Conservation (phyloP, 2,329 filamentous ascomycete species). For the Neofusicoccum parvum region DNA sequence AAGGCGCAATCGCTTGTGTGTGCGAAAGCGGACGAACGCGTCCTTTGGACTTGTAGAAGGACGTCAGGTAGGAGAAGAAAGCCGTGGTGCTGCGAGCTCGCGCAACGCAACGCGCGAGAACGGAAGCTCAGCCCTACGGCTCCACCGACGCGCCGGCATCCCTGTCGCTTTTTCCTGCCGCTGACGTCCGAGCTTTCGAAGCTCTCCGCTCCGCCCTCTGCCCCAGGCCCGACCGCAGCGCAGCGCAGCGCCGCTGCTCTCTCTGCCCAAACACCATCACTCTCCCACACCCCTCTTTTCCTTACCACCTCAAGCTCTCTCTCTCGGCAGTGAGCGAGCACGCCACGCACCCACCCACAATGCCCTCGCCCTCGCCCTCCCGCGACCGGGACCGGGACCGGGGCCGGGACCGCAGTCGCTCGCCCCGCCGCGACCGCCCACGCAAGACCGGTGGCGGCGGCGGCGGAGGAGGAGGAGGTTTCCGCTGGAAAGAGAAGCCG, state of each 20-base stretch:
- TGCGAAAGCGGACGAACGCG: too few relatives aligned
- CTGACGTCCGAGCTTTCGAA: constrained; percentile 9
- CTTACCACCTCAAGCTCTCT: not conserved
- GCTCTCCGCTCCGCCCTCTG: not conserved
- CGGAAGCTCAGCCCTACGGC: constrained; percentile 4
- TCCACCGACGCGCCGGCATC: not conserved
- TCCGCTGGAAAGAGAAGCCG: constrained; percentile 61
- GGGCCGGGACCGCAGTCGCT: constrained; percentile 28
- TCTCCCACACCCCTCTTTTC: not conserved
- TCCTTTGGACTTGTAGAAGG: too few relatives aligned
- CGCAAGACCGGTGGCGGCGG: constrained; percentile 42
- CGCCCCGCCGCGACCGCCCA: constrained; percentile 31
- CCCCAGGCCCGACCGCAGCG: not conserved
- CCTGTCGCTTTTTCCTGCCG: not conserved
- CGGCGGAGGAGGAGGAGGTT: constrained; percentile 53
- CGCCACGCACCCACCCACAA: not conserved
- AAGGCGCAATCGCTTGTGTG: too few relatives aligned
- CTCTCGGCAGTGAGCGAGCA: not conserved
- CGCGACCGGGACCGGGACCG: constrained; percentile 20
- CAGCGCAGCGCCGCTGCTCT: not conserved
- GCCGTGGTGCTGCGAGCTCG: too few relatives aligned
- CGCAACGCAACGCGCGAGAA: not conserved
- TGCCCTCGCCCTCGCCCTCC: constrained; percentile 25
- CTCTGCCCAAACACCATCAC: not conserved
- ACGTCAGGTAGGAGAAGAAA: too few relatives aligned